Evolutionary conservation across 257 asterid genomes (phyloP).

Genomic region (Solanum lignicaule): DNA sequence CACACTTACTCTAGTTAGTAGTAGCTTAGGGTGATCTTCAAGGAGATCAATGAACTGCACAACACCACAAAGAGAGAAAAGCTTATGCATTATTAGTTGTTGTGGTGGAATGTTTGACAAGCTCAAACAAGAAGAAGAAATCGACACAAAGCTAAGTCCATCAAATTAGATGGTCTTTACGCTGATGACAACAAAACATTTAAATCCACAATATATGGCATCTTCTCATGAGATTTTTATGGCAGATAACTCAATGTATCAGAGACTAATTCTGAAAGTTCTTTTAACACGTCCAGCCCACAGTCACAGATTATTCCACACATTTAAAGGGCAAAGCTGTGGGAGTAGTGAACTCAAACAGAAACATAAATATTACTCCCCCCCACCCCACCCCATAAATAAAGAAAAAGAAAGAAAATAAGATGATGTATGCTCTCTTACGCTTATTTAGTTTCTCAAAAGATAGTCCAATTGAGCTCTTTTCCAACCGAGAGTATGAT

Average conservation of each 20-base stretch:
- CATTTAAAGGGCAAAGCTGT: not conserved
- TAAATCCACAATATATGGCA: not conserved
- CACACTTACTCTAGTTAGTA: slow-evolving; percentile 65
- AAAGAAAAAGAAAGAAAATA: not conserved
- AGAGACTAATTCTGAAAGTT: not conserved
- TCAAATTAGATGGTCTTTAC: not conserved
- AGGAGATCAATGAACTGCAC: slow-evolving; percentile 79
- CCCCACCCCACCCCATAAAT: not conserved
- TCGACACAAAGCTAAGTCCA: not conserved
- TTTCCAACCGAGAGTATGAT: not conserved
- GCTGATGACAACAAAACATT: not conserved
- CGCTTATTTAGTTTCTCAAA: not conserved
- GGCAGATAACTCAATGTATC: not conserved
- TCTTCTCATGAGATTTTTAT: not conserved
- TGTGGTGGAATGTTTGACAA: not conserved
- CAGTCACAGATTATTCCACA: not conserved
- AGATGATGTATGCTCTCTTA: not conserved
- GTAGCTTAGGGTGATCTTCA: slow-evolving; percentile 72
- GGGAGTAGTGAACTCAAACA: not conserved
- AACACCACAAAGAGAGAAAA: slow-evolving; percentile 5
- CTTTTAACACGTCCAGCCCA: not conserved
- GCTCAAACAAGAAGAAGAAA: not conserved
- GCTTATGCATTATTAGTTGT: not conserved
- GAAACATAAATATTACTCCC: not conserved
- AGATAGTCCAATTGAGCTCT: not conserved